phyloP scores from a whole-genome alignment of 23 red algal genomes.

The Gracilaria gracilis region DNA sequence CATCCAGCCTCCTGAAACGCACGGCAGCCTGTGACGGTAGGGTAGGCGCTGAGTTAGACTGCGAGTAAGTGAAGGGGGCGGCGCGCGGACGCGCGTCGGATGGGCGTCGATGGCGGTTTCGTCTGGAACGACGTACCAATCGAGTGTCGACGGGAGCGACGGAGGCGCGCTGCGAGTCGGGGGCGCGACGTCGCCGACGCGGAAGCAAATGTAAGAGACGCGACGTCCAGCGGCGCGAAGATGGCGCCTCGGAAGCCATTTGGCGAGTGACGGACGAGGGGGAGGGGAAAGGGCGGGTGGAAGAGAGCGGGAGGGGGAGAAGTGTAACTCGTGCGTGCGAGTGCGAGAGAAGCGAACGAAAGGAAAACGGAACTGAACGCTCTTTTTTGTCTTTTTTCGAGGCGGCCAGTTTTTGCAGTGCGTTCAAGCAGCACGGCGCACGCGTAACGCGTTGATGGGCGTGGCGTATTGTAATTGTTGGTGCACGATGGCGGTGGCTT shows the following conservation, averaged over 20 bases:
- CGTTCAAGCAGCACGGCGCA: background rate
- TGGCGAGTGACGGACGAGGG: background rate
- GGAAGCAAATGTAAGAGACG: conserved; percentile 13
- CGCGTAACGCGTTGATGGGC: background rate
- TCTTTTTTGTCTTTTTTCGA: background rate
- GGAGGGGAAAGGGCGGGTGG: background rate
- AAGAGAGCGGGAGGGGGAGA: too few species aligned
- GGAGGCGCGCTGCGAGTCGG: conserved; percentile 10
- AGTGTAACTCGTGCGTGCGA: background rate
- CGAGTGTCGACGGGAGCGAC: conserved; percentile 7
- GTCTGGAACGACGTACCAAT: conserved; percentile 15
- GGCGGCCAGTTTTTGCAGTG: too few species aligned
- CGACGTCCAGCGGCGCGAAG: conserved; percentile 24
- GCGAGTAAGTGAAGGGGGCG: background rate
- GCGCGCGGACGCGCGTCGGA: conserved; percentile 11
- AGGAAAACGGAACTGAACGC: background rate
- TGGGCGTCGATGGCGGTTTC: conserved; percentile 20
- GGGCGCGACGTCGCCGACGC: conserved; percentile 10
- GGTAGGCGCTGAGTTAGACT: conserved; percentile 34
- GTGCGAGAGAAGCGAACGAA: background rate
- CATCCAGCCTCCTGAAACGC: background rate
- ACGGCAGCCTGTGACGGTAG: conserved; percentile 35
- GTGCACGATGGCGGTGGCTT: too few species aligned
- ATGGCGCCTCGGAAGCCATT: conserved; percentile 21
- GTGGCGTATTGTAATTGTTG: too few species aligned